These are phyloP conservation scores for Hagleromyces aurorensis DNA, from an alignment of 805 yeast species.

Conservation along the genomic window DNA sequence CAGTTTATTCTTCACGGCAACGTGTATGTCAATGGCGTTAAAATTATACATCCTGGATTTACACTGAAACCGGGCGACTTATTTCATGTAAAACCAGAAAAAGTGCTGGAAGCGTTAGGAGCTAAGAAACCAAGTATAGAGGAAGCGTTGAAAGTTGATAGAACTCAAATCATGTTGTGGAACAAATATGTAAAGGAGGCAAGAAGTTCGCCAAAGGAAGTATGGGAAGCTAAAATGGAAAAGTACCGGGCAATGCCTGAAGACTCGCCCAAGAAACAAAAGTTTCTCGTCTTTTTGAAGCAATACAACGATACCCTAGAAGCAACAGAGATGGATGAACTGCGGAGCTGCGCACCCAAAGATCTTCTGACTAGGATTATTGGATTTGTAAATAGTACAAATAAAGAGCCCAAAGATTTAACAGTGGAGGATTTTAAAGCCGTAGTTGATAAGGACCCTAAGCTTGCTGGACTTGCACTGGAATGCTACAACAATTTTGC, in stretches of 20 bases:
- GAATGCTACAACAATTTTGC: conserved; percentile 20
- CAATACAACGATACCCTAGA: conserved; percentile 22
- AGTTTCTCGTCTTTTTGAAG: conserved; percentile 18
- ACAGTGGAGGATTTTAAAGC: conserved; percentile 29
- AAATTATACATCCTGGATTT: conserved; percentile 70
- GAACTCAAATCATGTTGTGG: conserved; percentile 66
- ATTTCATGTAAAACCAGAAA: conserved; percentile 76
- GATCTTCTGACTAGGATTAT: conserved; percentile 40
- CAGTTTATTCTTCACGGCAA: conserved; percentile 74
- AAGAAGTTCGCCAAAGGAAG: conserved; percentile 35
- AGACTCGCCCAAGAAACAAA: conserved; percentile 20
- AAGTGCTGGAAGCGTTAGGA: conserved; percentile 80
- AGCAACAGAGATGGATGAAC: conserved; percentile 15
- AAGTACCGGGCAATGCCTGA: conserved; percentile 19
- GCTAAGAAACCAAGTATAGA: conserved; percentile 69
- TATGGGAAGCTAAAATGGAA: conserved; percentile 23
- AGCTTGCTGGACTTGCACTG: conserved; percentile 14
- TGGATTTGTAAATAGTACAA: conserved; percentile 15
- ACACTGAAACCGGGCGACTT: conserved; percentile 78
- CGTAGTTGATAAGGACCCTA: conserved; percentile 31
- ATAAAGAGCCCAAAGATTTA: conserved; percentile 16
- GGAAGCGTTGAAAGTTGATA: conserved; percentile 61
- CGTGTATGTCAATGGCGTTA: conserved; percentile 79
- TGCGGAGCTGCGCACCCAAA: conserved; percentile 37
- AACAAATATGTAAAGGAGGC: conserved; percentile 60